Conservation (phyloP, 306 rosid species). For the Sechiopsis laciniata region DNA sequence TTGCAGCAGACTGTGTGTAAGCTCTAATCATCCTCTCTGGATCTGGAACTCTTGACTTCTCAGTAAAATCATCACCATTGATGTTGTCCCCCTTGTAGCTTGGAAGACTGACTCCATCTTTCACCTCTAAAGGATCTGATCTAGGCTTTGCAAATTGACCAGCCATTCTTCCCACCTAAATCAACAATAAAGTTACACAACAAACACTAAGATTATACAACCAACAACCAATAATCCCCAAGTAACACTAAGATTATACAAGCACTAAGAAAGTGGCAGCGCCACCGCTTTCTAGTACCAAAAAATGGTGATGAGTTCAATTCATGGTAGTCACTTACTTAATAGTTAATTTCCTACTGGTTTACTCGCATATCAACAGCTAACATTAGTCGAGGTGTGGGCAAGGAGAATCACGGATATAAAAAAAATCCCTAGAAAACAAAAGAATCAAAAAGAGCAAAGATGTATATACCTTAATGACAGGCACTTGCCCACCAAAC, state of each 20-base stretch:
- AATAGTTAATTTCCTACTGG: too few relatives aligned
- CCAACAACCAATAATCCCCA: neutral
- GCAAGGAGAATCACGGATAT: too few relatives aligned
- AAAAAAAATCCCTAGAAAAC: neutral
- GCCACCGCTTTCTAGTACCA: too few relatives aligned
- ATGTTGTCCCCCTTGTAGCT: conserved; percentile 65
- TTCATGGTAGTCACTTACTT: too few relatives aligned
- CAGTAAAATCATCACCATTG: conserved; percentile 52
- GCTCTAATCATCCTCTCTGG: conserved; percentile 71
- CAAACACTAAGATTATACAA: neutral
- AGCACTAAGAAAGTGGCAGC: too few relatives aligned
- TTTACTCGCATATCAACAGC: too few relatives aligned
- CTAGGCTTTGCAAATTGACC: conserved; percentile 76
- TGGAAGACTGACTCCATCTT: conserved; percentile 56
- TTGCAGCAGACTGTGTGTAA: conserved; percentile 64
- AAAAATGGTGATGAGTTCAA: too few relatives aligned
- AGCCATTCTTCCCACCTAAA: conserved; percentile 77
- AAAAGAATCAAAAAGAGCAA: conserved; percentile 2
- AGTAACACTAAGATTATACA: too few relatives aligned
- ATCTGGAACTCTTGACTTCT: conserved; percentile 59
- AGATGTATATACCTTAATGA: conserved; percentile 43
- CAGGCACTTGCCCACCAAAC: conserved; percentile 71
- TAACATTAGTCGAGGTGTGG: too few relatives aligned
- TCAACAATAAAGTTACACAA: neutral
- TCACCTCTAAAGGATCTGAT: conserved; percentile 41